Base-by-base conservation (phyloP, 441 rosid genomes). In the Flueggea neowawraea region DNA sequence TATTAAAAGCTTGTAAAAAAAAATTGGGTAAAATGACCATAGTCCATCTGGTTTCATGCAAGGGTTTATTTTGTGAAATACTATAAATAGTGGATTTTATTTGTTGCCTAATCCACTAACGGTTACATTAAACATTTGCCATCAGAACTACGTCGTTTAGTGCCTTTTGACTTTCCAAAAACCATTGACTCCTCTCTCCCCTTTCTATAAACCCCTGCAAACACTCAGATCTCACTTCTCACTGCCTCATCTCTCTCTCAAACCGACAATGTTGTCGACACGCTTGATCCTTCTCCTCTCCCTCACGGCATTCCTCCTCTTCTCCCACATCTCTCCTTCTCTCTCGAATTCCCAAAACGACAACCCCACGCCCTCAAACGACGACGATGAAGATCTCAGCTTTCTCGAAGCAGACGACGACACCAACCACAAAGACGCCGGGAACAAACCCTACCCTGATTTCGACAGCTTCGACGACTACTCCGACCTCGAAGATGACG, bases 341-440 rank as follows among this genome's bases (percentile, higher is more conserved):
- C 57, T 81, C 67, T 64, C 28, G 28, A 22, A 22, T 0, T 47
- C 50, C 9, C 4, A 36, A 36, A 9, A 4, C 16, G 7, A 6
- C 58, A 51, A 17, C 15, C 16, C 86, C 58, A 60, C 76, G 54
- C 31, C 74, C 36, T 10, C 61, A 41, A 62, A 64, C 36, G 52
- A 67, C 31, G 88, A 85, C 70, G 97, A 89, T 58, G 99, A 95
- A 57, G 97, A 91, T 70, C 97, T 95, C 80, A 84, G 94, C 77
- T 95, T 95, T 82, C 99, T 95, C 71, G 99, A 95, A 69, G 97
- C 89, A 13, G 80, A 66, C 14, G 13, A 33, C 45, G 79, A 76
- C 57, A 43, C 45, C 50, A 75, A 74, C 55, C 44, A 65, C 60
- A 74, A 69, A 6, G 82, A 64, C 13, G 70, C 57, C 54, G 83